Base-by-base conservation (phyloP, 2,329 filamentous ascomycete genomes). In the Penicillium sp. region DNA sequence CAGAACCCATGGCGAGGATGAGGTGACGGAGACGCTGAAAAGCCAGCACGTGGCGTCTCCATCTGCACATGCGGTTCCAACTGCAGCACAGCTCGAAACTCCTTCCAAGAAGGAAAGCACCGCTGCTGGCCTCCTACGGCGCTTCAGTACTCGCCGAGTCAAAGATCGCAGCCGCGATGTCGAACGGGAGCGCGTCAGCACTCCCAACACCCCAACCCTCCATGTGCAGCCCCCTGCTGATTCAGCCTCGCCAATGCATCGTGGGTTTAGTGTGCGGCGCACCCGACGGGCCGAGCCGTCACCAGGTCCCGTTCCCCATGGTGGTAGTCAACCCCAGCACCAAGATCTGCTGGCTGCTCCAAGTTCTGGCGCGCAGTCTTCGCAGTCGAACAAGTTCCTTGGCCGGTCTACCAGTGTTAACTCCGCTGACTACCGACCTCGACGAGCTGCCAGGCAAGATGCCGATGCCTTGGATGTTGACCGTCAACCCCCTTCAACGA, bases 1-100 rank as follows among this genome's bases (percentile, higher is more conserved):
- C 38, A 86, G 95, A 65, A 98, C 95, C 0, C 94, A 98, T 71
- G 95, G 94, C 15, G 95, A 98, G 75, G 94, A 98, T 63, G 95
- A 99, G 59, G 84, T 91, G 11, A 84, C 88, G 0, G 91, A 96
- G 51, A 83, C 84, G 7, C 79, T 90, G 73, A 89, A 91, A 75
- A 86, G 87, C 65, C 76, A 89, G 20, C 86, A 88, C 63, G 71
- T 87, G 34, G 75, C 79, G 67, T 75, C 82, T 63, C 69, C 82
- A 63, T 69, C 83, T 69, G 73, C 77, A 63, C 73, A 82, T 65
- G 73, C 78, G 41, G 69, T 84, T 67, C 70, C 85, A 31, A 74
- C 83, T 43, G 83, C 88, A 28, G 82, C 86, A 22, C 85, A 86
- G 35, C 74, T 80, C 20, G 88, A 87, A 72, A 84, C 83, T 10